Evolutionary conservation across 148 eudicot genomes (phyloP).

Genomic region (Chenopodium suecicum): DNA sequence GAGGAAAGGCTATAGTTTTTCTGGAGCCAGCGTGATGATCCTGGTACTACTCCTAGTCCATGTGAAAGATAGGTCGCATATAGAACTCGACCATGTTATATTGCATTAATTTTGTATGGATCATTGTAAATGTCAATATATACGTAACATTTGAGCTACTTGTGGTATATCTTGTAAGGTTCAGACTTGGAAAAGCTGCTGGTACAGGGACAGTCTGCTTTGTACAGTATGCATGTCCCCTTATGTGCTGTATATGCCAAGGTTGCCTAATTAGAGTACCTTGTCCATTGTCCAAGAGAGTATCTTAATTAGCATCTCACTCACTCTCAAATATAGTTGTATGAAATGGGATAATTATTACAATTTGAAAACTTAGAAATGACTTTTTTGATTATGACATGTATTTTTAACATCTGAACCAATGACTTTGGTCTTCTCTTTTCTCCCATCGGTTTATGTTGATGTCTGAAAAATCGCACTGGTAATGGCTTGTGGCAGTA

Average conservation of each 20-base stretch:
- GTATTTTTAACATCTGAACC: too few relatives aligned
- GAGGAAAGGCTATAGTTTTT: neutral
- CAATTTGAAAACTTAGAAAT: neutral
- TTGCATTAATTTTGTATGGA: neutral
- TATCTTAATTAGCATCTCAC: neutral
- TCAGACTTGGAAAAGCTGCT: too few relatives aligned
- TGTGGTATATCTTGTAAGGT: neutral
- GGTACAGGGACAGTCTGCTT: neutral
- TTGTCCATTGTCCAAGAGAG: neutral
- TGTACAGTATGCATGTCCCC: neutral
- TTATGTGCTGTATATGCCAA: neutral
- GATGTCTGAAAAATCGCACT: too few relatives aligned
- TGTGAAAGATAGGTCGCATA: neutral
- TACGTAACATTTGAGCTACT: neutral
- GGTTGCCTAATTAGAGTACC: neutral
- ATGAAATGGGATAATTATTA: too few relatives aligned
- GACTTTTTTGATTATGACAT: too few relatives aligned
- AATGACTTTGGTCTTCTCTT: too few relatives aligned
- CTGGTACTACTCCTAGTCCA: neutral
- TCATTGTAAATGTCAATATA: slow-evolving; percentile 12
- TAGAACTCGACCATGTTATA: neutral
- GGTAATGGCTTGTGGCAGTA: too few relatives aligned
- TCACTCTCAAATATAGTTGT: neutral
- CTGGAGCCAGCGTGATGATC: neutral
- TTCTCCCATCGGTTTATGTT: too few relatives aligned